A percentile compares a stretch with the other conserved stretches of the same genome.
Evolutionary conservation across 2,329 filamentous ascomycete genomes (phyloP).

Genomic region (Colletotrichum sp.): DNA sequence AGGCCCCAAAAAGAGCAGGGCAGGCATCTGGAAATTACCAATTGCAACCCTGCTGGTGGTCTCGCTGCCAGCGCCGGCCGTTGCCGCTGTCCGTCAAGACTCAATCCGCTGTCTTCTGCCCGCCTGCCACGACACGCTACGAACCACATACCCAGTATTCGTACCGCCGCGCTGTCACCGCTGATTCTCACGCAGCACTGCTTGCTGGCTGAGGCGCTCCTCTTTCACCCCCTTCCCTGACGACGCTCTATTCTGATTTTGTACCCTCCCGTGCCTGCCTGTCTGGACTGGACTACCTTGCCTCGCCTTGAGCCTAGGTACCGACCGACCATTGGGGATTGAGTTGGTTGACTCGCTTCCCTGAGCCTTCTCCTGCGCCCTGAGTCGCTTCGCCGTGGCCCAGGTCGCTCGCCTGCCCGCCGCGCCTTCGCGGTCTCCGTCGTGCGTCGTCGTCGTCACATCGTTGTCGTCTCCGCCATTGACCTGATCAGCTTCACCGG

Average conservation of each 20-base stretch:
- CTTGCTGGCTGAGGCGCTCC: neutral
- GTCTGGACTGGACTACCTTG: neutral
- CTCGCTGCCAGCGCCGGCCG: neutral
- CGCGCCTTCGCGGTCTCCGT: neutral
- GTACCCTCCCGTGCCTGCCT: neutral
- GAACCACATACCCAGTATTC: neutral
- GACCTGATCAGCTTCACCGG: neutral
- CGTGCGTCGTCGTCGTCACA: neutral
- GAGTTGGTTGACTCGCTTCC: neutral
- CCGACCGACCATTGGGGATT: neutral
- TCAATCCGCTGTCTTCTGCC: neutral
- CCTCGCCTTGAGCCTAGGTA: neutral
- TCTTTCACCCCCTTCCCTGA: neutral
- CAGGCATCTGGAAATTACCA: constrained; percentile 25
- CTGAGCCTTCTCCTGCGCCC: neutral
- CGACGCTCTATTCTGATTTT: neutral
- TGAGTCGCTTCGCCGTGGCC: neutral
- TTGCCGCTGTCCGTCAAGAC: constrained; percentile 7
- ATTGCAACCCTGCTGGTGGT: constrained; percentile 24
- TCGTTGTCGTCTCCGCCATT: neutral
- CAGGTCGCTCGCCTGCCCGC: neutral
- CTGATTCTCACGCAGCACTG: neutral
- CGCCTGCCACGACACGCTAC: neutral
- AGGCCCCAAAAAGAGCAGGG: constrained; percentile 3
- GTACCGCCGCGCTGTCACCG: neutral